These are phyloP conservation scores for Hymenoscyphus fraxineus DNA, from an alignment of 2,329 filamentous ascomycete species.

Conservation along the genomic window DNA sequence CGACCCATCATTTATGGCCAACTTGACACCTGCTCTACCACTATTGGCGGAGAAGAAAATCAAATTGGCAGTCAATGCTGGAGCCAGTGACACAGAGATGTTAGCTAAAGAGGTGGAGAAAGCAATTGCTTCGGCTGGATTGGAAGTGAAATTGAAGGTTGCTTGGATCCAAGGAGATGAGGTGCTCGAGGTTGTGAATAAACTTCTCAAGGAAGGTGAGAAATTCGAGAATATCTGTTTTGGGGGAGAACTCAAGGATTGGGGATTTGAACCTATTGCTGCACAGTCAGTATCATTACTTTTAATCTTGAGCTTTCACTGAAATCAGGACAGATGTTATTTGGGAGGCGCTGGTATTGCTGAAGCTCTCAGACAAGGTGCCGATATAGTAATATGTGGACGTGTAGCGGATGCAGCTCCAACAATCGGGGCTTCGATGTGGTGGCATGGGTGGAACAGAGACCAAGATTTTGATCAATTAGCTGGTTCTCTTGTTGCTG, in stretches of 20 bases:
- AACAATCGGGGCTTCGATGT: conserved; percentile 39
- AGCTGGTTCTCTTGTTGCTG: conserved; percentile 37
- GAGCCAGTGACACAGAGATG: conserved; percentile 47
- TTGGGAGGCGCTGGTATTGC: conserved; percentile 43
- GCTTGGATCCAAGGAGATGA: conserved; percentile 46
- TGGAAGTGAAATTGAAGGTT: conserved; percentile 36
- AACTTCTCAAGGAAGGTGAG: conserved; percentile 14
- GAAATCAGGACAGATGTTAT: conserved; percentile 34
- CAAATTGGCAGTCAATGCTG: conserved; percentile 51
- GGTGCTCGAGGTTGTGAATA: conserved; percentile 34
- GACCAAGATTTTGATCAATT: conserved; percentile 37
- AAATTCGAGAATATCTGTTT: conserved; percentile 16
- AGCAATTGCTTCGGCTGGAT: conserved; percentile 9
- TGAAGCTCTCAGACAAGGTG: conserved; percentile 40
- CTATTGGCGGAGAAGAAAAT: conserved; percentile 45
- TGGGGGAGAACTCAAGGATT: conserved; percentile 12
- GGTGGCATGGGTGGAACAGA: conserved; percentile 15
- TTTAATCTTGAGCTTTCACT: not conserved
- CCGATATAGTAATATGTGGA: conserved; percentile 43
- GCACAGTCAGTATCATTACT: conserved; percentile 9
- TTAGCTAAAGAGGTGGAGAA: conserved; percentile 34
- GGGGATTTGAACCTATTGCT: conserved; percentile 15
- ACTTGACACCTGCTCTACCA: conserved; percentile 34
- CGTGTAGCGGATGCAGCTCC: conserved; percentile 42
- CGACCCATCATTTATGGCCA: conserved; percentile 19